Evolutionary conservation across 2,329 filamentous ascomycete species (phyloP).

Genomic region (Phyllosticta citriasiana): DNA sequence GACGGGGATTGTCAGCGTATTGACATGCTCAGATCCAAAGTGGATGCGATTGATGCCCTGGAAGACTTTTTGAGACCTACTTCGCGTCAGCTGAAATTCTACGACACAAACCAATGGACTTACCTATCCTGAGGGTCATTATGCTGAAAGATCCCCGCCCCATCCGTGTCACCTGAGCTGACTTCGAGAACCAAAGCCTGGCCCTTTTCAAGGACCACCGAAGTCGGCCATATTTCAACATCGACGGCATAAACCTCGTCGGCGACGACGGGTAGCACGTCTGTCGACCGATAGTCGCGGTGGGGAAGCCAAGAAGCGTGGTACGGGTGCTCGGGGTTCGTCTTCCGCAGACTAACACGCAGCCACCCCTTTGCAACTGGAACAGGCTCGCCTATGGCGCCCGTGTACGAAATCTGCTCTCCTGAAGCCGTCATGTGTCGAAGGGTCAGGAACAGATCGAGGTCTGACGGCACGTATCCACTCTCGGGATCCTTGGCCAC

Average conservation of each 20-base stretch:
- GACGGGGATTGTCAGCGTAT: conserved; percentile 45
- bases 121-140: conserved; percentile 40
- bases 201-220: conserved; percentile 45
- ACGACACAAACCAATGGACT: conserved; percentile 10
- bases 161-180: conserved; percentile 45
- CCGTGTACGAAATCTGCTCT: conserved; percentile 53
- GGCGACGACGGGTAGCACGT: conserved; percentile 44
- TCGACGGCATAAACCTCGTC: conserved; percentile 51
- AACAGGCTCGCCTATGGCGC: conserved; percentile 53
- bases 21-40: conserved; percentile 39
- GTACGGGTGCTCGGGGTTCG: conserved; percentile 40
- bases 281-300: conserved; percentile 49
- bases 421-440: conserved; percentile 46
- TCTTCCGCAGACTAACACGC: conserved; percentile 46
- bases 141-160: conserved; percentile 48
- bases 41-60: conserved; percentile 44
- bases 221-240: conserved; percentile 56
- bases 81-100: background rate
- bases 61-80: conserved; percentile 30
- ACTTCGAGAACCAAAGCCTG: conserved; percentile 49
- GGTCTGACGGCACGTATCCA: conserved; percentile 40
- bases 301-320: conserved; percentile 47
- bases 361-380: conserved; percentile 57
- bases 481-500: conserved; percentile 29
- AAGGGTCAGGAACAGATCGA: conserved; percentile 54